Evolutionary conservation across 768 basidiomycete genomes (phyloP).

Genomic region (Cystoderma amianthinum): DNA sequence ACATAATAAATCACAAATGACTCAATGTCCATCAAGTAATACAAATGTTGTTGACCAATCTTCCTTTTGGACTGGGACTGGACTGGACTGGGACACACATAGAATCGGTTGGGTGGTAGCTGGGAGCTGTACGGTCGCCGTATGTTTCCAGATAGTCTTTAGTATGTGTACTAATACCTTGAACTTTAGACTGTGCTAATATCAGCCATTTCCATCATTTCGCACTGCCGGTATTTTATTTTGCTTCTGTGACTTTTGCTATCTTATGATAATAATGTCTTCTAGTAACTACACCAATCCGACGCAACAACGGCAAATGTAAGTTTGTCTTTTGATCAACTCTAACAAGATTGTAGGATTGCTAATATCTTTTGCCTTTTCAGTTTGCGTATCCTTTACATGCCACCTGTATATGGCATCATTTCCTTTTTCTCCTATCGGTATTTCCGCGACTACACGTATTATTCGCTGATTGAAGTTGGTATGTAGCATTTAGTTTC

Average conservation of each 20-base stretch:
- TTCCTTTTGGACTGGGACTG: slow-evolving; percentile 50
- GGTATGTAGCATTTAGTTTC: slow-evolving; percentile 17
- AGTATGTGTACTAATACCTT: too few species aligned
- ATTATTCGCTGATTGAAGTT: slow-evolving; percentile 39
- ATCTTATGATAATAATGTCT: slow-evolving; percentile 3
- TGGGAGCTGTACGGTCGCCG: slow-evolving; percentile 50
- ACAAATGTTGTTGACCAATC: slow-evolving; percentile 45
- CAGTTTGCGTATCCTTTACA: slow-evolving; percentile 76
- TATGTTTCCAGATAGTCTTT: slow-evolving; percentile 21
- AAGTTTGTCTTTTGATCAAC: slow-evolving; percentile 18
- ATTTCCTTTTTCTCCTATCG: slow-evolving; percentile 86
- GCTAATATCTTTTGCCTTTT: not conserved
- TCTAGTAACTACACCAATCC: slow-evolving; percentile 66
- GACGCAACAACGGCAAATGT: slow-evolving; percentile 79
- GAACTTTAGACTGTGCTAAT: slow-evolving; percentile 56
- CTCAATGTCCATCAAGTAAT: slow-evolving; percentile 41
- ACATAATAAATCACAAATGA: too few species aligned
- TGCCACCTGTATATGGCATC: slow-evolving; percentile 78
- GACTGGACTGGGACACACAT: slow-evolving; percentile 53
- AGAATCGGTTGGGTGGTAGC: slow-evolving; percentile 71
- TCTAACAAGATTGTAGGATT: too few species aligned
- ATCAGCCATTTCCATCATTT: slow-evolving; percentile 43
- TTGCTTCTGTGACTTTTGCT: slow-evolving; percentile 1
- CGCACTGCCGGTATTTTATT: slow-evolving; percentile 63
- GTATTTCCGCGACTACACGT: slow-evolving; percentile 69